Evolutionary conservation across 495 filamentous ascomycete species (phyloP), one percentile per base, ranked within the genome.

Genomic region (Lepraria neglecta): DNA sequence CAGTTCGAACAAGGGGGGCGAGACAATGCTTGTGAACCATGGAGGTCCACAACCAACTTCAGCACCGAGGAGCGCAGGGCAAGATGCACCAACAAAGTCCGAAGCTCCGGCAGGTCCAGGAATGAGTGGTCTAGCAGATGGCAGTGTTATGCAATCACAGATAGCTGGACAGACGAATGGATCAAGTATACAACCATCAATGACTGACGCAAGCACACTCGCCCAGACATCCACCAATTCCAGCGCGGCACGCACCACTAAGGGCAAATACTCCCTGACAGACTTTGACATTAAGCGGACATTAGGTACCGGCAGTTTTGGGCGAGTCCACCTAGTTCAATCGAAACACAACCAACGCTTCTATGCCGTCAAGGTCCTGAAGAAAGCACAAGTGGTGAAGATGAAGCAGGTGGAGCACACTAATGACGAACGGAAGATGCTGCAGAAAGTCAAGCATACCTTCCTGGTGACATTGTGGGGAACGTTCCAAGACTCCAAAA

Each of bases 351-450:
- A 97, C 74, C 86, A 92, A 74, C 85, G 94, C 51, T 97, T 91
- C 80, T 98, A 98, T 77, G 94, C 94, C 15, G 84, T 98, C 72
- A 98, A 98, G 74, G 95, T 97, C 46, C 74, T 98, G 74, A 97
- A 97, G 76, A 98, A 98, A 81, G 87, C 85, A 55, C 95, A 98
- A 74, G 94, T 98, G 46, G 91, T 97, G 65, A 97, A 95, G 80
- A 97, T 97, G 94, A 97, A 97, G 79, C 95, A 98, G 73, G 89
- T 98, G 52, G 95, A 97, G 71, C 94, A 98, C 74, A 98, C 94
- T 60, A 97, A 97, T 71, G 94, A 97, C 72, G 94, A 98, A 78
- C 82, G 94, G 62, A 83, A 83, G 56, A 97, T 98, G 95, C 75
- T 98, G 61, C 89, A 88, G 66, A 87, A 92, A 66, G 92, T 96